Percentiles rank a stretch among this genome's conserved stretches.
Evolutionary conservation across 2,329 filamentous ascomycete genomes (phyloP).

Genomic region (Pestalotiopsis sp.): DNA sequence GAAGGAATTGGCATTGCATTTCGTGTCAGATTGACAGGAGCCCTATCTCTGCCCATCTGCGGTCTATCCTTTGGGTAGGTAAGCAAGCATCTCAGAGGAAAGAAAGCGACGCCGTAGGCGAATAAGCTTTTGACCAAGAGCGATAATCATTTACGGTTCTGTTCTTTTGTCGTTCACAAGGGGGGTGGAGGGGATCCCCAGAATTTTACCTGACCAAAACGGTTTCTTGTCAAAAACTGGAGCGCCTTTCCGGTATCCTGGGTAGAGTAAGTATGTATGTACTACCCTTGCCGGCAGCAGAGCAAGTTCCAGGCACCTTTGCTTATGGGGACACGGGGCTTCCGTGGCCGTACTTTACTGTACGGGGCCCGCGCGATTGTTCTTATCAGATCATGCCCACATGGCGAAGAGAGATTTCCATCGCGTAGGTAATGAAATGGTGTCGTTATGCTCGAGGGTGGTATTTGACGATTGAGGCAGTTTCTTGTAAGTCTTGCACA

Average conservation of each 20-base stretch:
- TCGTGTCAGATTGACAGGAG: neutral
- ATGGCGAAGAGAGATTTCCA: neutral
- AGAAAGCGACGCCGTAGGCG: neutral
- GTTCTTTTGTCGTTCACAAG: neutral
- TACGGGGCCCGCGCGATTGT: neutral
- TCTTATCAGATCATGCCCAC: neutral
- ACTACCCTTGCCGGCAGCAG: neutral
- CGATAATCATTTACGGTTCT: constrained; percentile 4
- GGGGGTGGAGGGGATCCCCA: neutral
- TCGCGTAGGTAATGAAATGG: too few species aligned
- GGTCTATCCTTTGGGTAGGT: neutral
- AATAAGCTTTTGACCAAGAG: constrained; percentile 9
- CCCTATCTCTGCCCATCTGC: neutral
- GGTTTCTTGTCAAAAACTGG: neutral
- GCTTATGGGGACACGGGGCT: neutral
- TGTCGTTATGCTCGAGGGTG: too few species aligned
- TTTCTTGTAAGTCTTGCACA: neutral
- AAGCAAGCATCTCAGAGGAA: neutral
- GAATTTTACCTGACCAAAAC: neutral
- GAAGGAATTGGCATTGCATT: neutral
- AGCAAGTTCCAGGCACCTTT: neutral
- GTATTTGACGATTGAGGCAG: neutral
- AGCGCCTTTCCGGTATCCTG: neutral
- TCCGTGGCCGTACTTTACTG: neutral
- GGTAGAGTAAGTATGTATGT: neutral